Conservation (phyloP, 1,284 basidiomycete genomes). For the Cryptococcus depauperatus region DNA sequence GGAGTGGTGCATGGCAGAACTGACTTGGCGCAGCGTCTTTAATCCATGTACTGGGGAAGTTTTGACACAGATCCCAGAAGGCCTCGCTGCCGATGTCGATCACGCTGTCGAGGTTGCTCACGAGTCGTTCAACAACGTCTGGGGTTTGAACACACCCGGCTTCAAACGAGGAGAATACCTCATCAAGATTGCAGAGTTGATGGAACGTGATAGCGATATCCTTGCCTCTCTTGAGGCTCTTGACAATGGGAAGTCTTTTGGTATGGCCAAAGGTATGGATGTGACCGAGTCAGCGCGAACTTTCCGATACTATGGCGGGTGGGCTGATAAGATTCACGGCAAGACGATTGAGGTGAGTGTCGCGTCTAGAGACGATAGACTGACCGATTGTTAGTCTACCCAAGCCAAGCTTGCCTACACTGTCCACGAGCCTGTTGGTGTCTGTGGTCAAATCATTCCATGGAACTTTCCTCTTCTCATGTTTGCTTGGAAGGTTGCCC, state of each 20-base stretch:
- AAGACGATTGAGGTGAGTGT: constrained; percentile 46
- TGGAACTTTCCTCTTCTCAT: constrained; percentile 90
- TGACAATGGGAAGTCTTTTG: constrained; percentile 66
- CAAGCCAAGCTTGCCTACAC: constrained; percentile 69
- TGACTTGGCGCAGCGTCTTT: constrained; percentile 54
- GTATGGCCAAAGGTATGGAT: constrained; percentile 67
- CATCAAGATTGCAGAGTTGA: constrained; percentile 61
- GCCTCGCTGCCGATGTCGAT: constrained; percentile 61
- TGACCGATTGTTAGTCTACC: constrained; percentile 47
- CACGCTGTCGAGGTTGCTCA: constrained; percentile 66
- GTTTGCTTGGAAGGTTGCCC: constrained; percentile 88
- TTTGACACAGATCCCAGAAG: constrained; percentile 62
- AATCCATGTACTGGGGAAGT: constrained; percentile 72
- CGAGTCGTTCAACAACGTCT: constrained; percentile 63
- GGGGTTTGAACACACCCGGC: constrained; percentile 59
- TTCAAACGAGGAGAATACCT: constrained; percentile 55
- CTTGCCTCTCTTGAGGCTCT: constrained; percentile 70
- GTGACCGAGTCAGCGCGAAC: constrained; percentile 72
- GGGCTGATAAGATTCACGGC: constrained; percentile 59
- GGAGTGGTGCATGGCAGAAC: too few relatives aligned
- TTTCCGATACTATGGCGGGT: constrained; percentile 66
- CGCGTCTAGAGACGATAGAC: background rate
- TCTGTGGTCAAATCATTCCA: constrained; percentile 83
- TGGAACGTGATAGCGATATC: constrained; percentile 64
- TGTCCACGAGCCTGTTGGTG: constrained; percentile 85